Percentiles rank a stretch among this genome's conserved stretches.
phyloP scores from a whole-genome alignment of 176 grass and related monocot genomes.

The Lolium rigidum region DNA sequence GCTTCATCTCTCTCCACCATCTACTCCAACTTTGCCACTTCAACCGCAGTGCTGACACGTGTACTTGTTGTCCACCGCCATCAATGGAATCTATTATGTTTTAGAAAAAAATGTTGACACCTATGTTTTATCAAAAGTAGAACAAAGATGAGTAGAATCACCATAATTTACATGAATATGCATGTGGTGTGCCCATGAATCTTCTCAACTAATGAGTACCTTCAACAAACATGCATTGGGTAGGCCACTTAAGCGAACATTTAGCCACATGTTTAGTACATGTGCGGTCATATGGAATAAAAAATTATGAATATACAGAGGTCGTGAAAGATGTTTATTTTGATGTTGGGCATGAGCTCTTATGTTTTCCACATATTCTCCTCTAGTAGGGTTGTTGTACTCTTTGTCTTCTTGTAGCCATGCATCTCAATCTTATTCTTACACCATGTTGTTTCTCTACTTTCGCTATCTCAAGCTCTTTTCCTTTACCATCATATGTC shows the following conservation, averaged over 20 bases:
- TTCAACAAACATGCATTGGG: too few relatives aligned
- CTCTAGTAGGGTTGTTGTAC: neutral
- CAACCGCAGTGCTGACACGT: neutral
- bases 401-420: neutral
- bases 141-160: neutral
- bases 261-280: neutral
- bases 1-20: neutral
- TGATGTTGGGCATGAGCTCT: neutral
- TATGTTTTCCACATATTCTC: neutral
- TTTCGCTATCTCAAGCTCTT: too few relatives aligned
- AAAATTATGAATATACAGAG: neutral
- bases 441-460: too few relatives aligned
- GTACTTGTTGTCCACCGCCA: neutral
- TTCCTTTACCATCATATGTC: too few relatives aligned
- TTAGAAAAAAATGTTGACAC: neutral
- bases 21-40: neutral
- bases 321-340: neutral
- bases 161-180: neutral
- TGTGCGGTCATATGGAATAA: neutral
- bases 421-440: too few relatives aligned
- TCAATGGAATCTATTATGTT: neutral
- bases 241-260: too few relatives aligned
- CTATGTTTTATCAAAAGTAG: neutral
- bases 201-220: neutral
- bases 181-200: neutral